Evolutionary conservation across 1,284 basidiomycete genomes (phyloP), one percentile per base, ranked within the genome.

Genomic region (Ceratobasidium sp.): DNA sequence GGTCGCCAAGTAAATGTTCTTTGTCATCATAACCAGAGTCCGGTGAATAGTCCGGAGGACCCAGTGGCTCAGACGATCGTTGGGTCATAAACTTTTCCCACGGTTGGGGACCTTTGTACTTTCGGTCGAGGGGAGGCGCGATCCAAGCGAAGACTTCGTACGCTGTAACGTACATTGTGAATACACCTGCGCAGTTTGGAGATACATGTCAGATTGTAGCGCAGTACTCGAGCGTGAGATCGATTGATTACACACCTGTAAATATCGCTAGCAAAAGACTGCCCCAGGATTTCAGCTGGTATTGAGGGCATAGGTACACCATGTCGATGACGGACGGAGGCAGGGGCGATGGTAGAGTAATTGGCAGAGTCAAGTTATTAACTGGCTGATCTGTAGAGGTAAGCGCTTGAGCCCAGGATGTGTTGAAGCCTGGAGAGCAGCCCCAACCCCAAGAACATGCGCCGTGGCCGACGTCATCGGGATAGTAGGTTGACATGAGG

Each of bases 251-350:
- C 71, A 5, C 28, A 75, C 71, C 60, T 39, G 60, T 64, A 33
- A 75, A 75, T 3, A 75, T 60, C 1, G 58, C 61, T 28, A 75
- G 28, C 2, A 61, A n/a, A 26, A 75, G n/a, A 18, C n/a, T 60
- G 4, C 71, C 71, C 40, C 56, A 44, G 6, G 58, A 46, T 20
- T 75, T 75, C 3, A 40, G 15, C 20, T 40, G 42, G 33, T 63
- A 75, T 28, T 49, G 56, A 7, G 71, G 71, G 60, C 71, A 75
- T 18, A 75, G 42, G 33, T 75, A 75, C 6, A 63, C 46, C 18
- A 75, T 46, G 26, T 75, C 60, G 23, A 75, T 75, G 2, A 75
- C 71, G 18, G 60, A 67, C 10, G 64, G 20, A 51, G 44, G 15
- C 12, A 28, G n/a, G 1, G 42, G 42, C 5, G 64, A 49, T 15